phyloP scores from a whole-genome alignment of 1,139 yeast genomes.

The Pichia inconspicua region DNA sequence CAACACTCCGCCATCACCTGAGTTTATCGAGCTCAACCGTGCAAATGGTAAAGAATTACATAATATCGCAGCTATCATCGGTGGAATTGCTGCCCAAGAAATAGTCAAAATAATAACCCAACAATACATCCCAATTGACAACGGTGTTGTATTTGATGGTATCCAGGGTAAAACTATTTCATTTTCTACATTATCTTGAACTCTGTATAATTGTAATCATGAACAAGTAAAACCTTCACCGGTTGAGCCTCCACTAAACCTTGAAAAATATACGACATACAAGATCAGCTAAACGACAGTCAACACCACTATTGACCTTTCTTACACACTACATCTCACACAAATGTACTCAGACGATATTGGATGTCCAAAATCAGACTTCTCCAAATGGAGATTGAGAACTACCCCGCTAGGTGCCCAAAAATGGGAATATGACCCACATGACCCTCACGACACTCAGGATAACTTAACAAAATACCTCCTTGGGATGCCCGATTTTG shows the following conservation, averaged over 20 bases:
- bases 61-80: constrained; percentile 51
- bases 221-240: too few relatives aligned
- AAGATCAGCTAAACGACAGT: not conserved
- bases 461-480: constrained; percentile 53
- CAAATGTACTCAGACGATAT: constrained; percentile 48
- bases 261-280: not conserved
- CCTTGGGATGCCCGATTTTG: constrained; percentile 29
- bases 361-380: constrained; percentile 64
- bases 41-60: constrained; percentile 36
- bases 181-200: not conserved
- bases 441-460: constrained; percentile 35
- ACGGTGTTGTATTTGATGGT: constrained; percentile 63
- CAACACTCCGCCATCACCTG: not conserved
- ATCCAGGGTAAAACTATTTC: constrained; percentile 38
- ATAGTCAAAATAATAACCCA: constrained; percentile 56
- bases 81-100: constrained; percentile 78
- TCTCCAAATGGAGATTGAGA: constrained; percentile 63
- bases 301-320: not conserved
- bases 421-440: constrained; percentile 61
- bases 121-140: constrained; percentile 69
- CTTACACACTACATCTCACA: not conserved
- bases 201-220: too few relatives aligned
- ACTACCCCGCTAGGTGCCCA: constrained; percentile 70
- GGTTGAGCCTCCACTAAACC: not conserved
- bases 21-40: constrained; percentile 29